Evolutionary conservation across 129 eudicot genomes (phyloP).

Genomic region (Saposhnikovia divaricata): DNA sequence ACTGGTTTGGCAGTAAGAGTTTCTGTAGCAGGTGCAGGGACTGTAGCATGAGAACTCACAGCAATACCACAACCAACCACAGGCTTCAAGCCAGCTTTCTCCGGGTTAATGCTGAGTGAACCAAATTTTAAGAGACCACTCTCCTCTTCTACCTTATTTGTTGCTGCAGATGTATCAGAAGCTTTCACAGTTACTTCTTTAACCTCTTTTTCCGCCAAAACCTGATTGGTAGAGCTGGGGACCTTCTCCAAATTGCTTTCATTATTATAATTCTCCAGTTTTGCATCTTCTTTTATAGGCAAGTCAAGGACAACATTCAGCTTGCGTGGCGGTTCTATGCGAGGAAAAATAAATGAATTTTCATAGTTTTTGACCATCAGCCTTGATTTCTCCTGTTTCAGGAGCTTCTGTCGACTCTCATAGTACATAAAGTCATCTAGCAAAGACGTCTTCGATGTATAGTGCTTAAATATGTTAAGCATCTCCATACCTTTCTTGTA

Average conservation of each 20-base stretch:
- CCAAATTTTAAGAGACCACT: neutral
- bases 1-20: neutral
- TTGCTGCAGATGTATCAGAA: slow-evolving; percentile 3
- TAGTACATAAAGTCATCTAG: slow-evolving; percentile 91
- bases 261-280: slow-evolving; percentile 19
- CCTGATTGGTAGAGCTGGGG: slow-evolving; percentile 13
- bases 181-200: slow-evolving; percentile 1
- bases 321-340: slow-evolving; percentile 52
- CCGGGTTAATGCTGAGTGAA: neutral
- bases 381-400: slow-evolving; percentile 72
- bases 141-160: neutral
- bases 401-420: slow-evolving; percentile 68
- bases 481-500: slow-evolving; percentile 71
- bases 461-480: slow-evolving; percentile 66
- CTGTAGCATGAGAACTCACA: neutral
- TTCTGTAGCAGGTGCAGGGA: neutral
- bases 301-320: slow-evolving; percentile 24
- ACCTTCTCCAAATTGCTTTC: slow-evolving; percentile 8
- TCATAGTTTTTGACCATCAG: slow-evolving; percentile 43
- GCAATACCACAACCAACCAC: neutral
- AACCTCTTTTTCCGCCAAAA: slow-evolving; percentile 9
- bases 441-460: slow-evolving; percentile 54
- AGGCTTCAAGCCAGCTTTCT: neutral
- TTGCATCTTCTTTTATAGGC: slow-evolving; percentile 30
- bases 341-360: slow-evolving; percentile 41